Evolutionary conservation across 768 basidiomycete species (phyloP).

Genomic region (Cubamyces sp.): DNA sequence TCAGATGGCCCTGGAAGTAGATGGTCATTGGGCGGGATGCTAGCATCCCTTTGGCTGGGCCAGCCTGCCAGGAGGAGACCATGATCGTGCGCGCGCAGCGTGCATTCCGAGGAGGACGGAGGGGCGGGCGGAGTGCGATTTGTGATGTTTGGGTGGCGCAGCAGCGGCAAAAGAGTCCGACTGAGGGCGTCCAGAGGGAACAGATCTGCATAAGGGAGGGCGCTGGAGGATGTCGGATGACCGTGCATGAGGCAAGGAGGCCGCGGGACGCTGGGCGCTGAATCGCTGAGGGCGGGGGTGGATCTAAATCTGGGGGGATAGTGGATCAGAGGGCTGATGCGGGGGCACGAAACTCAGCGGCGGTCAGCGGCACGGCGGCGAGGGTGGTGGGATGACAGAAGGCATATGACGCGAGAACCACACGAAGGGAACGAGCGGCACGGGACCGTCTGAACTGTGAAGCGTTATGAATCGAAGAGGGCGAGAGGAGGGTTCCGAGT

Average conservation of each 20-base stretch:
- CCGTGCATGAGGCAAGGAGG: not conserved
- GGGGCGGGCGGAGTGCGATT: no score
- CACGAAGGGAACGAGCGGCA: not conserved
- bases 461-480: not conserved
- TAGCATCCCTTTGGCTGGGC: no score
- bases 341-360: slow-evolving; percentile 8
- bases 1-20: no score
- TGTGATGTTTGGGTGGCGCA: no score
- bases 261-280: not conserved
- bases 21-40: no score
- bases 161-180: no score
- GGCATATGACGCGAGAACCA: not conserved
- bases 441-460: not conserved
- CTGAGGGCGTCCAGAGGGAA: no score
- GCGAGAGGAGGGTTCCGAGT: not conserved
- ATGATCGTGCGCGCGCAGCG: no score
- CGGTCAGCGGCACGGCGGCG: slow-evolving; percentile 1
- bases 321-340: slow-evolving; percentile 9
- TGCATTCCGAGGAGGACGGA: no score
- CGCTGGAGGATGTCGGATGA: no score
- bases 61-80: no score
- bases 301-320: slow-evolving; percentile 1
- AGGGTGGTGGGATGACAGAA: not conserved
- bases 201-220: no score
- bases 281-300: not conserved